Evolutionary conservation across 306 rosid genomes (phyloP), one percentile per base, ranked within the genome.

Genomic region (Parietaria judaica): DNA sequence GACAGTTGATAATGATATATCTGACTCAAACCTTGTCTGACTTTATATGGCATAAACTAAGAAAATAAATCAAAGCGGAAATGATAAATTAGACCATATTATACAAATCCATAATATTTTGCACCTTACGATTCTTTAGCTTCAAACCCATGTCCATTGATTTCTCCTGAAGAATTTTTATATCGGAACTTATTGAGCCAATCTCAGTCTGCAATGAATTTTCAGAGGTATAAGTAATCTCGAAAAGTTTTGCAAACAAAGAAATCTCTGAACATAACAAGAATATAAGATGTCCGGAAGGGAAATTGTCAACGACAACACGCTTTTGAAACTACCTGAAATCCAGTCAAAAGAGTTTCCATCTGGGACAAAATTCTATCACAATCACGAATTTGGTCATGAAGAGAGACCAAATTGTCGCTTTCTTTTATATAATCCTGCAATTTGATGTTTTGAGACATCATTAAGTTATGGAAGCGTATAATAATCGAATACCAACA

Each of bases 121-220:
- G 54, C 85, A 91, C 98, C 99, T 92, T 92, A 74, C 99, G 99
- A 80, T 92, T 92, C 88, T 92, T 92, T 64, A 92, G 87, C 84
- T 87, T 79, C 69, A 88, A 70, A 58, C 96, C 95, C 96, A 92
- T 92, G 73, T 88, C 98, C 96, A 88, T 83, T 66, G 98, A 92
- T 80, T 88, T 92, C 88, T 88, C 98, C 66, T 92, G 99, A 62
- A 92, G 95, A 68, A 92, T 77, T 70, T 88, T 92, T 71, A 92
- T 92, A 77, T 92, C 99, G 51, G 99, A 84, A 79, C 98, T 92
- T 59, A 92, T 92, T 47, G 98, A 92, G 79, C 96, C 99, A 79
- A 92, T 92, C 75, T 92, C 96, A 41, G 75, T 61, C 99, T 91
- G 92, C 72, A 71, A 58, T 66, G 64, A 36, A 16, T 38, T 51